Evolutionary conservation across 108 stramenopile species (phyloP), one percentile per base, ranked within the genome.

Genomic region (Cyclotella baltica): DNA sequence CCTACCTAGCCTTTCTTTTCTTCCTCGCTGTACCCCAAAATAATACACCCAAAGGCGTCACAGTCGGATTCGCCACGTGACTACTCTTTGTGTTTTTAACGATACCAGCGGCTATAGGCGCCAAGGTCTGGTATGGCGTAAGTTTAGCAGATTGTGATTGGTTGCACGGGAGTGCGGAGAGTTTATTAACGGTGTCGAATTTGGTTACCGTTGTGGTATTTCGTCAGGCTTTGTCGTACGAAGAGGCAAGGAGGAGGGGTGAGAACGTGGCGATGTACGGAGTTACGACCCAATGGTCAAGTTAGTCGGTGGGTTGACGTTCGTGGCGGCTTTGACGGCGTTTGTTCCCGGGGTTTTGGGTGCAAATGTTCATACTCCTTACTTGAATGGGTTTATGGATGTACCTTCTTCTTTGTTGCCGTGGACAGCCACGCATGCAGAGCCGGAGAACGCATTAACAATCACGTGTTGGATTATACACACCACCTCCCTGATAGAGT

Each of bases 121-220:
- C 95, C 20, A 92, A 96, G 64, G 51, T 92, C 34, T 65, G 85
- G 71, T 98, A 95, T 72, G 89, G 90, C 18, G 97, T 93, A 1
- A 94, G 89, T 28, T 79, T 98, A 48, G 96, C 97, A 4, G 95
- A 98, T 72, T 86, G 88, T 11, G 97, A 98, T 80, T 98, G 95
- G 93, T 76, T 98, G 13, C 97, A 98, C 68, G 97, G 96, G 30
- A 77, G 87, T 36, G 97, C 97, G 20, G 97, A 98, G 85, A 84
- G 83, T 63, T 77, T 97, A 28, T 78, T 98, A 27, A 96, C 96
- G 16, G 70, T 96, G 0, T 97, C 97, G 13, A 98, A 98, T 85
- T 70, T 96, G 27, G 85, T 97, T 11, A 92, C 92, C 0, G 91
- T 94, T 11, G 80, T 94, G 16, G 93, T 91, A 43, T 94, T 96